These are phyloP conservation scores for Orbilia oligospora DNA, from an alignment of 2,329 filamentous ascomycete genomes.

Conservation along the genomic window DNA sequence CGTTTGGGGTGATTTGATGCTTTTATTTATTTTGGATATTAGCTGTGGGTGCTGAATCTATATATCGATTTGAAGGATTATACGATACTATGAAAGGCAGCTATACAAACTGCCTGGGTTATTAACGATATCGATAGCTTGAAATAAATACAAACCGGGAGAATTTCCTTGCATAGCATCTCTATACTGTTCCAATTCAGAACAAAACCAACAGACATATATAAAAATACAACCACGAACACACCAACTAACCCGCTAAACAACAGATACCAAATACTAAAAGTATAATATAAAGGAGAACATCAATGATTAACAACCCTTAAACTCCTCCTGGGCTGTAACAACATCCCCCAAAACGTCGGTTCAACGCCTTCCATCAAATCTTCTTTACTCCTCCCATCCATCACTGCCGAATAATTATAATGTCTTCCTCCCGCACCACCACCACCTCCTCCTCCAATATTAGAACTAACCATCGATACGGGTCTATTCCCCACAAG, in stretches of 20 bases:
- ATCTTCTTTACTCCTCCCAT: conserved; percentile 71
- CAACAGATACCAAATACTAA: too few species aligned
- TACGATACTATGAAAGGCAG: background rate
- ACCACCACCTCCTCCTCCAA: too few species aligned
- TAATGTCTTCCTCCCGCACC: too few species aligned
- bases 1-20: too few species aligned
- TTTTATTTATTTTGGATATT: too few species aligned
- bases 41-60: too few species aligned
- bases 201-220: too few species aligned
- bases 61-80: background rate
- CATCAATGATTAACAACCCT: conserved; percentile 74
- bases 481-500: too few species aligned
- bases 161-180: background rate
- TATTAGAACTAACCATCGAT: too few species aligned
- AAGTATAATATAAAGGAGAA: too few species aligned
- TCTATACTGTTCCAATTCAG: background rate
- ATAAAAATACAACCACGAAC: too few species aligned
- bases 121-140: background rate
- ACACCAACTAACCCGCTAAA: too few species aligned
- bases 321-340: conserved; percentile 78
- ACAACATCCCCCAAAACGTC: conserved; percentile 78
- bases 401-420: background rate
- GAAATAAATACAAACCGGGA: conserved; percentile 2
- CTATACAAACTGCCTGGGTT: background rate
- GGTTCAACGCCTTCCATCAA: conserved; percentile 76